These are phyloP conservation scores for Alternaria arborescens DNA, from an alignment of 2,329 filamentous ascomycete genomes.

Conservation along the genomic window DNA sequence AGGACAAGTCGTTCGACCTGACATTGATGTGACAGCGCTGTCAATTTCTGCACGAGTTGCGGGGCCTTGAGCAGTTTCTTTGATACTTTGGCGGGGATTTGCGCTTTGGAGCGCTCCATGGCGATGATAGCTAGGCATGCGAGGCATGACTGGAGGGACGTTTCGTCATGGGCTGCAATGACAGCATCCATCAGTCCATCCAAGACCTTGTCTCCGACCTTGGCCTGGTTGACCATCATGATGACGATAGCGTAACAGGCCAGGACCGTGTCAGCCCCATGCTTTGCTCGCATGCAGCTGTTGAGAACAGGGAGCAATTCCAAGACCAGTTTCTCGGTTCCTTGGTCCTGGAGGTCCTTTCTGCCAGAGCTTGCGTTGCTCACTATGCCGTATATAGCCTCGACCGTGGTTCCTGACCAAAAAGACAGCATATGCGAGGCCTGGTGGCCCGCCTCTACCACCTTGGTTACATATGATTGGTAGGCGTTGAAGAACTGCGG, in stretches of 20 bases:
- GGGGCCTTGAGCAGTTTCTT: slow-evolving; percentile 73
- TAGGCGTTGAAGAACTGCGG: slow-evolving; percentile 77
- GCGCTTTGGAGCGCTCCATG: slow-evolving; percentile 76
- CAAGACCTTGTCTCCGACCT: slow-evolving; percentile 80
- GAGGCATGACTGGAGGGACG: slow-evolving; percentile 76
- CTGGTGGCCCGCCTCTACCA: slow-evolving; percentile 75
- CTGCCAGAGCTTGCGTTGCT: slow-evolving; percentile 80
- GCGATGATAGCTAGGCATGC: slow-evolving; percentile 83
- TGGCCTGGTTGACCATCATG: slow-evolving; percentile 83
- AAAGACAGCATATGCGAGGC: slow-evolving; percentile 84
- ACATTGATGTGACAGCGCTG: slow-evolving; percentile 70
- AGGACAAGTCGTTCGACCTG: slow-evolving; percentile 75
- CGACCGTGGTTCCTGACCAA: slow-evolving; percentile 88
- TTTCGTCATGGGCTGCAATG: slow-evolving; percentile 75
- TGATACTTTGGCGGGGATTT: slow-evolving; percentile 73
- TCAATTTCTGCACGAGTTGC: slow-evolving; percentile 66
- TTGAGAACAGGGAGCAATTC: slow-evolving; percentile 75
- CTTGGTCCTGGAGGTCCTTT: slow-evolving; percentile 77
- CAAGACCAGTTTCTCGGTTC: slow-evolving; percentile 79
- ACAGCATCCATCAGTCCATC: slow-evolving; percentile 90
- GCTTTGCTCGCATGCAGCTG: slow-evolving; percentile 77
- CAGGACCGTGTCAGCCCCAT: slow-evolving; percentile 79
- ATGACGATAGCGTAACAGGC: slow-evolving; percentile 92
- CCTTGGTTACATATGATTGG: slow-evolving; percentile 79
- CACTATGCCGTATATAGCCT: slow-evolving; percentile 83